Conservation (phyloP, 1,284 basidiomycete species). For the Heterobasidion annosum region DNA sequence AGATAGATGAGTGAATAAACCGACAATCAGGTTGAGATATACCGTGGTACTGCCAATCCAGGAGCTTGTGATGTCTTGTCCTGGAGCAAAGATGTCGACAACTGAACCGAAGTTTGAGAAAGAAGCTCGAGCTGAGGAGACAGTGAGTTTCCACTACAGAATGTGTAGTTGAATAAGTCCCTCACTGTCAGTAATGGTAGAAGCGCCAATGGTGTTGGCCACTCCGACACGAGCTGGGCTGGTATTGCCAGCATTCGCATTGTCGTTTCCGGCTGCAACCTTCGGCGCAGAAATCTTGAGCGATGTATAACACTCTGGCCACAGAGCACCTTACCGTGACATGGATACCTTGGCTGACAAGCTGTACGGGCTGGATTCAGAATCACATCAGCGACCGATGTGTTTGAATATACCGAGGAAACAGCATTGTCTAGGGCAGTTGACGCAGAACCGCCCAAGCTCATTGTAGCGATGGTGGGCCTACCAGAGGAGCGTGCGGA, state of each 20-base stretch:
- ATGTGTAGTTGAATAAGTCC: too few species aligned
- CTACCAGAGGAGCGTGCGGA: conserved; percentile 39
- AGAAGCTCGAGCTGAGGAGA: conserved; percentile 10
- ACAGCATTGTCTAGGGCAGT: conserved; percentile 60
- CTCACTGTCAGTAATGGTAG: conserved; percentile 39
- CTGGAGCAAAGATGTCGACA: conserved; percentile 27
- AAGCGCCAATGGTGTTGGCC: conserved; percentile 59
- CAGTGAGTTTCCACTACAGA: neutral
- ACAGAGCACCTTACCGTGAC: conserved; percentile 10
- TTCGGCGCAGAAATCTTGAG: neutral
- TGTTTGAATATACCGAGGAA: conserved; percentile 26
- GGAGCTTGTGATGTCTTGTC: conserved; percentile 22
- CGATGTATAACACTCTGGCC: too few species aligned
- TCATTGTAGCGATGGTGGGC: conserved; percentile 63
- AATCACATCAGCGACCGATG: neutral
- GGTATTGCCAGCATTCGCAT: conserved; percentile 16
- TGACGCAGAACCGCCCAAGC: conserved; percentile 58
- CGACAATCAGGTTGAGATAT: neutral
- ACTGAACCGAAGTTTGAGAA: conserved; percentile 26
- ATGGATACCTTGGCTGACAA: conserved; percentile 21
- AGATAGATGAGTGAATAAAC: neutral
- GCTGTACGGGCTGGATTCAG: conserved; percentile 1
- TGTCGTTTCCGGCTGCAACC: conserved; percentile 22
- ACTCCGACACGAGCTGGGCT: conserved; percentile 29
- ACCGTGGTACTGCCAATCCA: conserved; percentile 22